Evolutionary conservation across 129 eudicot genomes (phyloP).

Genomic region (Tagetes erecta): DNA sequence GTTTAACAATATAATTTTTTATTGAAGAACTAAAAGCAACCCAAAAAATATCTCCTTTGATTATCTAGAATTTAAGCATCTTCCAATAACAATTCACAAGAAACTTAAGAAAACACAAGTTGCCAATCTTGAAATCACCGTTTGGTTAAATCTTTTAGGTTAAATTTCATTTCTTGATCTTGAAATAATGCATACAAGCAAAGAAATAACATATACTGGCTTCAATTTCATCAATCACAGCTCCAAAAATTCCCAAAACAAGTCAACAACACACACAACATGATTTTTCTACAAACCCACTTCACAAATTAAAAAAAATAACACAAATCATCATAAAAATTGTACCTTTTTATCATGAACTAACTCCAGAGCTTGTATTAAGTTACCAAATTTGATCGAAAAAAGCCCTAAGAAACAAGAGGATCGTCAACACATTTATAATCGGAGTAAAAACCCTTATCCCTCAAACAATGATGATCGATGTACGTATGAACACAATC

Average conservation of each 20-base stretch:
- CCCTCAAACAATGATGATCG: slow-evolving; percentile 32
- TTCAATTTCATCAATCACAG: background rate
- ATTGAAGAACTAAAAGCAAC: background rate
- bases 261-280: slow-evolving; percentile 24
- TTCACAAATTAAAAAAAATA: slow-evolving; percentile 14
- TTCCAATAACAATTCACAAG: slow-evolving; percentile 5
- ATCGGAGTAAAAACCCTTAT: slow-evolving; percentile 25
- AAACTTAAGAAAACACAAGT: slow-evolving; percentile 11
- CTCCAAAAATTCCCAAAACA: slow-evolving; percentile 8
- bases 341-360: slow-evolving; percentile 65
- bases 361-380: slow-evolving; percentile 41
- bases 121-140: background rate
- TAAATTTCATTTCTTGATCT: background rate
- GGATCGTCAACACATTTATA: slow-evolving; percentile 42
- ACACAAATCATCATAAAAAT: slow-evolving; percentile 24
- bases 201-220: background rate
- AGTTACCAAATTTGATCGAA: slow-evolving; percentile 26
- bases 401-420: slow-evolving; percentile 26
- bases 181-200: background rate
- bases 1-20: slow-evolving; percentile 3
- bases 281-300: slow-evolving; percentile 10
- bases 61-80: slow-evolving; percentile 3
- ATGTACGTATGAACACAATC: slow-evolving; percentile 18
- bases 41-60: background rate
- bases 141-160: slow-evolving; percentile 3